These are phyloP conservation scores for Boletus subcaerulescens DNA, from an alignment of 768 basidiomycete species.

Conservation along the genomic window DNA sequence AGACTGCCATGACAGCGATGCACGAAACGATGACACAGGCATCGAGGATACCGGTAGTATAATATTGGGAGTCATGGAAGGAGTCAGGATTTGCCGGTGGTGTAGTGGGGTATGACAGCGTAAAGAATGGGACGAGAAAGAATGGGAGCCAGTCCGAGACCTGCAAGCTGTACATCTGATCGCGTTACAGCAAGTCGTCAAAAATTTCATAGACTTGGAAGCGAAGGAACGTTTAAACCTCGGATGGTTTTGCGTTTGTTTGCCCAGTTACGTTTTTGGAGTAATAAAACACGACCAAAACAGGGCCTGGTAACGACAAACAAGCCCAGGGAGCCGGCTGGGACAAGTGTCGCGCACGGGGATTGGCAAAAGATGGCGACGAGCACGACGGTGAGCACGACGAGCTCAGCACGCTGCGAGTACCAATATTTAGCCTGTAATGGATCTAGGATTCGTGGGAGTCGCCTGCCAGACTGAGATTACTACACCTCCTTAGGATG, in stretches of 20 bases:
- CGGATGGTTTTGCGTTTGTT: constrained; percentile 31
- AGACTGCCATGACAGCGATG: constrained; percentile 82
- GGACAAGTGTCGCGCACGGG: not conserved
- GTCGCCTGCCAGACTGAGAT: constrained; percentile 16
- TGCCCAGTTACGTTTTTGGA: constrained; percentile 28
- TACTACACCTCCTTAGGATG: not conserved
- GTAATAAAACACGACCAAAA: constrained; percentile 27
- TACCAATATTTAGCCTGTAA: not conserved
- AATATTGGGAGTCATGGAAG: constrained; percentile 68
- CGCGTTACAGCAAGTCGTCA: constrained; percentile 30
- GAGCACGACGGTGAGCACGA: constrained; percentile 2
- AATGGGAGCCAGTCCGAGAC: constrained; percentile 45
- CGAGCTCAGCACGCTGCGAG: not conserved
- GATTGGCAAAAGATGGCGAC: constrained; percentile 5
- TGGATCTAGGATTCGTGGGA: constrained; percentile 23
- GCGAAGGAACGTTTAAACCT: constrained; percentile 8
- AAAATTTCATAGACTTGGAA: constrained; percentile 34
- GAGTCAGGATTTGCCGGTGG: constrained; percentile 63
- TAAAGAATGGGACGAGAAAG: constrained; percentile 64
- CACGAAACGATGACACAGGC: constrained; percentile 76
- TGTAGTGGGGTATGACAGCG: constrained; percentile 65
- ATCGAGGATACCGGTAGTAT: constrained; percentile 72
- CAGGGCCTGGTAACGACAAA: constrained; percentile 6
- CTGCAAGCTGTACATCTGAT: constrained; percentile 37
- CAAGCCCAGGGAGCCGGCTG: not conserved